Percentiles rank a stretch among this genome's conserved stretches.
phyloP scores from a whole-genome alignment of 345 rosid genomes.

The Psidium guajava region DNA sequence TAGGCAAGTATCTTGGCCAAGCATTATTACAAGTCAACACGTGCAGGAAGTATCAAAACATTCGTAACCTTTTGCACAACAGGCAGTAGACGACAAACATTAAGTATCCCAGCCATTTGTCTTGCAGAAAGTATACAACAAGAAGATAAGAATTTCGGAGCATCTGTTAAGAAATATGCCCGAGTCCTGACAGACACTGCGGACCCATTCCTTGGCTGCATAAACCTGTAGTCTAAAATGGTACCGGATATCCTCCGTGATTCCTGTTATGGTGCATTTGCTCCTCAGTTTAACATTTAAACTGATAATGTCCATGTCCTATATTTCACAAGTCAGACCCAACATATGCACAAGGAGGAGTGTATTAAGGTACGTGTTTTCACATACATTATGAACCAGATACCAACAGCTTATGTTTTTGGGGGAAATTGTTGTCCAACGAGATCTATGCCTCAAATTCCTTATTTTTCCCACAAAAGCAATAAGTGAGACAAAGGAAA shows the following conservation, averaged over 20 bases:
- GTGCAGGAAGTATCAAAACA: not conserved
- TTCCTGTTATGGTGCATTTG: not conserved
- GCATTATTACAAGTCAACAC: not conserved
- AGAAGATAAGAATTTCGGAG: not conserved
- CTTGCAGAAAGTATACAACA: not conserved
- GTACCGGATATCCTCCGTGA: not conserved
- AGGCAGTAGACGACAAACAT: not conserved
- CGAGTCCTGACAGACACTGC: not conserved
- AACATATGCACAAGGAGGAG: not conserved
- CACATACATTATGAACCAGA: not conserved
- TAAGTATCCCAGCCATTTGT: not conserved
- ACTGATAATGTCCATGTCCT: not conserved
- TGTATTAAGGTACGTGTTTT: not conserved
- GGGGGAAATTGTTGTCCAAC: not conserved
- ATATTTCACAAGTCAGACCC: not conserved
- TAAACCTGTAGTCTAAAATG: not conserved
- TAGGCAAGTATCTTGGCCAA: not conserved
- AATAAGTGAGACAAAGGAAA: not conserved
- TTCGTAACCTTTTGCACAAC: not conserved
- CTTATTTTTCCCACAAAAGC: not conserved
- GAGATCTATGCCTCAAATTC: not conserved
- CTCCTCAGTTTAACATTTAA: not conserved
- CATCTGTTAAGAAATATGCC: not conserved
- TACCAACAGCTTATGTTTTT: not conserved
- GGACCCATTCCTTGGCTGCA: not conserved